phyloP scores from a whole-genome alignment of 2,329 filamentous ascomycete species.

The Fusarium nelsonii region DNA sequence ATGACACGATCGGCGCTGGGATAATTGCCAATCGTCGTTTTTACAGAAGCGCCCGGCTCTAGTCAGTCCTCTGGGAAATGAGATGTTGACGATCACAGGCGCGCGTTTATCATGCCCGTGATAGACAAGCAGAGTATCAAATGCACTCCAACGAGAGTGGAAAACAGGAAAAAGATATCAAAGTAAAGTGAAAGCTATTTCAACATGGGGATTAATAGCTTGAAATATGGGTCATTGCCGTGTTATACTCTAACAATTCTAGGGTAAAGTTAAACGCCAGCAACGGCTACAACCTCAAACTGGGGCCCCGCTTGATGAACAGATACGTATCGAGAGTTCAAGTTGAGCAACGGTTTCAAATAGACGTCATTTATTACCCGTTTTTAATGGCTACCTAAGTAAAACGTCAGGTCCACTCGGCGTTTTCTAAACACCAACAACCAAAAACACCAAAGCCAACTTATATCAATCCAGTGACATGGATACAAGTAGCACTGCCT shows the following conservation, averaged over 20 bases:
- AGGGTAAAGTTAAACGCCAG: conserved; percentile 17
- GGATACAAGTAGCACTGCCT: background rate
- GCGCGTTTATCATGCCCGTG: conserved; percentile 22
- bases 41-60: conserved; percentile 7
- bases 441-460: background rate
- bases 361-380: background rate
- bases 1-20: conserved; percentile 27
- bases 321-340: background rate
- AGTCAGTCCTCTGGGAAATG: conserved; percentile 12
- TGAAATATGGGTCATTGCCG: conserved; percentile 3
- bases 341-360: background rate
- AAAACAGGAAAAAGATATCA: background rate
- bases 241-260: background rate
- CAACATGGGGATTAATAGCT: background rate
- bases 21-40: conserved; percentile 10
- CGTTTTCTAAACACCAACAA: no score
- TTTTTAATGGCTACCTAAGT: background rate
- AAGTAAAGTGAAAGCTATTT: background rate
- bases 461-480: background rate
- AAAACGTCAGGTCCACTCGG: background rate
- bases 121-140: background rate
- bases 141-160: background rate
- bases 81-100: conserved; percentile 9
- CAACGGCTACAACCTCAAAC: background rate
- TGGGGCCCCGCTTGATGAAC: conserved; percentile 7